Percentiles rank a stretch among this genome's conserved stretches.
These are phyloP conservation scores for Suillus plorans DNA, from an alignment of 768 basidiomycete genomes.

Conservation along the genomic window DNA sequence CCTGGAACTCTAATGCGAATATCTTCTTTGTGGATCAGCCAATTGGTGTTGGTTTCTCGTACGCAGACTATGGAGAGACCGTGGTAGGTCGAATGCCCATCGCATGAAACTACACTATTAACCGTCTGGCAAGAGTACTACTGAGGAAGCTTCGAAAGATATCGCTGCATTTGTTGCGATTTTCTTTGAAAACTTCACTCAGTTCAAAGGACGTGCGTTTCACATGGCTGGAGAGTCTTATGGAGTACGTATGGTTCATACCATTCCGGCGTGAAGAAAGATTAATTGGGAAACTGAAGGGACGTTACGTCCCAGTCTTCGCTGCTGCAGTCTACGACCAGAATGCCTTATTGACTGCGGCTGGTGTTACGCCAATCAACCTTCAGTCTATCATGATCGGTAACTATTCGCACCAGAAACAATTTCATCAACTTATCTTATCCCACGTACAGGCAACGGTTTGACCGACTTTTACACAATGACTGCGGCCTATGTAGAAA, in stretches of 20 bases:
- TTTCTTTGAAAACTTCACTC: constrained; percentile 71
- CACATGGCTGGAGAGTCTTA: constrained; percentile 64
- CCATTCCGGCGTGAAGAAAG: not conserved
- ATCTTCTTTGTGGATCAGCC: constrained; percentile 49
- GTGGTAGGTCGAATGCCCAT: constrained; percentile 31
- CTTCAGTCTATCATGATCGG: constrained; percentile 51
- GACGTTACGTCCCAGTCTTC: constrained; percentile 52
- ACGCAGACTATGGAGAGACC: constrained; percentile 40
- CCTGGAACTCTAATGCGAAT: constrained; percentile 67
- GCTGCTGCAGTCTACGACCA: constrained; percentile 50
- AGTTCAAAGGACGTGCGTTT: constrained; percentile 66
- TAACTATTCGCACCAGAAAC: constrained; percentile 15
- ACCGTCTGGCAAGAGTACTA: constrained; percentile 44
- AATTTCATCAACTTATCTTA: not conserved
- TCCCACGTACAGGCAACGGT: constrained; percentile 40
- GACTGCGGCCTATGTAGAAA: constrained; percentile 46
- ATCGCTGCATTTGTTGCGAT: constrained; percentile 70
- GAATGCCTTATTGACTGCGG: constrained; percentile 39
- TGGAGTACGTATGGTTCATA: constrained; percentile 36
- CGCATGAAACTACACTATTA: constrained; percentile 3
- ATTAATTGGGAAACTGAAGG: constrained; percentile 28
- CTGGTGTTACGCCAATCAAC: constrained; percentile 51
- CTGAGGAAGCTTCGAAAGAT: constrained; percentile 67
- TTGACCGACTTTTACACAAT: constrained; percentile 40
- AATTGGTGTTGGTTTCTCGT: constrained; percentile 46